Evolutionary conservation across 164 flowering plant genomes (phyloP), one percentile per base, ranked within the genome.

Genomic region (Saururus chinensis): DNA sequence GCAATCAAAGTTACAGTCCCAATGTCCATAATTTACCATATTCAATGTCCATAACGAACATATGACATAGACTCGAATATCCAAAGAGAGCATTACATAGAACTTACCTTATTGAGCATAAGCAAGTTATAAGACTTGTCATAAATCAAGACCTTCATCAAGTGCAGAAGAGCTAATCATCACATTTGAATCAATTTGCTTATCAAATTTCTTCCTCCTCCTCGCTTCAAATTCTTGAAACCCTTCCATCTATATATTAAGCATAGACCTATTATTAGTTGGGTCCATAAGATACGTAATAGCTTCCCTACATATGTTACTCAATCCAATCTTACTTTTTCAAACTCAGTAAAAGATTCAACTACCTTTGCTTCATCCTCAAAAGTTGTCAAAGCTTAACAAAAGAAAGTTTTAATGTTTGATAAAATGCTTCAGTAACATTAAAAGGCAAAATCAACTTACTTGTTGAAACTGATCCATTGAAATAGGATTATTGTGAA

Each of bases 141-240:
- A 84, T 57, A 79, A 80, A 74, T 93, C 99, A 62, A 93, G 83
- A 60, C 99, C 99, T 70, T 84, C 96, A 66, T 93, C 99, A 55
- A 93, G 87, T 64, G 96, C 99, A 71, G 86, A 81, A 40, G 99
- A 88, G 62, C 88, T 72, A 41, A 93, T 88, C 97, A 90, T 82
- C 75, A 93, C 99, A 76, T 93, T 93, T 9, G 96, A 84, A 75
- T 93, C 99, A 40, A 93, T 86, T 76, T 90, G 97, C 70, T 93
- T 93, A 82, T 93, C 99, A 60, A 93, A 90, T 75, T 93, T 90
- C 84, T 80, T 90, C 73, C 74, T 90, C 66, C 99, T 78, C 66
- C 99, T 74, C n/a, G 79, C 80, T 82, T 93, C 97, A 75, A 90
- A 93, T 59, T 87, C 97, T 60, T 81, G 79, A 64, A 81, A 90